Evolutionary conservation across 2,329 filamentous ascomycete species (phyloP), one percentile per base, ranked within the genome.

Genomic region (Incumbomyces delicatus): DNA sequence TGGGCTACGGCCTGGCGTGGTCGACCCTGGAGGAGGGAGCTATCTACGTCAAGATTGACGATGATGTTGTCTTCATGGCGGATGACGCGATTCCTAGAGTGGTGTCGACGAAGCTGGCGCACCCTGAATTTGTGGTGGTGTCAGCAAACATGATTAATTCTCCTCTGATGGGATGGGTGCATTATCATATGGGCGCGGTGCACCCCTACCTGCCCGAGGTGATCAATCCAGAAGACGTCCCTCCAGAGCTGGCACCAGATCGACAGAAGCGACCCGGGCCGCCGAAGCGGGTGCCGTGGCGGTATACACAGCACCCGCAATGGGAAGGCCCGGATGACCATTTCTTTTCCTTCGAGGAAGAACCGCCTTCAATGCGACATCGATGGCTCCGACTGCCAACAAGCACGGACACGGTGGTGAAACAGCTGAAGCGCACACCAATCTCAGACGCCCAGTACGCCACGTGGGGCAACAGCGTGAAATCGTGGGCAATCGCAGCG

Each of bases 131-230:
- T 22, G 69, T 69, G 51, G 62, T 72, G 39, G 70, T 78, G 11
- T 75, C 73, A 2, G 74, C 74, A 39, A 78, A 79, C 52, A 66
- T 79, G 20, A 63, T 78, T 51, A 78, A 78, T 50, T 72, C 75
- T 43, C 74, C 74, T 14, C 65, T 73, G 5, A 67, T 76, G 17
- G 68, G 68, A 38, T 71, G 72, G 62, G 63, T 78, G 16, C 76
- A 80, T 52, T 72, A 70, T 56, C 75, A 75, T 48, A 63, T 74
- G 4, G 72, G 71, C 6, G 69, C 70, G 16, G 66, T 76, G 16
- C 64, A 72, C 40, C 71, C 75, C 2, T 78, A 77, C 56, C 65
- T 76, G 16, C 74, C 75, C 2, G 75, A 77, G 43, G 30, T 63
- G 17, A 44, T 47, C 35, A 47, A 51, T n/a, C 56, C 57, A 31